Evolutionary conservation across 2,329 filamentous ascomycete genomes (phyloP).

Genomic region (Colletotrichum lini): DNA sequence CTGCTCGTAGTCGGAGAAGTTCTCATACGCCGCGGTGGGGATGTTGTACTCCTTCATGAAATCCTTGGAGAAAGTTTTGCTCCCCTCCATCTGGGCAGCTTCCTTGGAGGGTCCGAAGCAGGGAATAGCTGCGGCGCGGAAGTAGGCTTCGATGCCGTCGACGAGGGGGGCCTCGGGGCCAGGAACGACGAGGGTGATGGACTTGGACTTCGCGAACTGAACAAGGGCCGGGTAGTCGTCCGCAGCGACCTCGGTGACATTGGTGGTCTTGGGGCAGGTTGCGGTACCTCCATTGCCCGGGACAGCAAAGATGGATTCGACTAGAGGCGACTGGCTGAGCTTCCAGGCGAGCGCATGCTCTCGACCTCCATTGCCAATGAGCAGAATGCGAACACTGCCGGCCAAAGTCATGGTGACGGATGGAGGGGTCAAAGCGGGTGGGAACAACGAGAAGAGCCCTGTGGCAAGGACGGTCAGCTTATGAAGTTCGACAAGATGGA

Average conservation of each 20-base stretch:
- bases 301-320: conserved; percentile 69
- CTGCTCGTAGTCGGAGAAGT: conserved; percentile 74
- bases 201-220: conserved; percentile 70
- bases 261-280: conserved; percentile 68
- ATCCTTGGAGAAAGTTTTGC: conserved; percentile 84
- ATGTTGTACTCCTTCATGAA: conserved; percentile 83
- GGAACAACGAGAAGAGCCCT: neutral
- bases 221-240: conserved; percentile 76
- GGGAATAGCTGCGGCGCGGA: conserved; percentile 70
- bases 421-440: neutral
- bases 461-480: neutral
- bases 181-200: conserved; percentile 78
- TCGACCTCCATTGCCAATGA: conserved; percentile 81
- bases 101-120: conserved; percentile 79
- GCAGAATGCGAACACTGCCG: conserved; percentile 61
- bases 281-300: conserved; percentile 80
- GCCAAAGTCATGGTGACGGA: conserved; percentile 26
- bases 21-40: conserved; percentile 80
- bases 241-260: conserved; percentile 62
- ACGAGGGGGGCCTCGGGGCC: conserved; percentile 83
- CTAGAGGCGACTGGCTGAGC: conserved; percentile 73
- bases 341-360: conserved; percentile 86
- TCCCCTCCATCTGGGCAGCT: conserved; percentile 82
- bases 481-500: neutral
- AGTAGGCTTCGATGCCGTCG: conserved; percentile 80